phyloP scores from a whole-genome alignment of 2,329 filamentous ascomycete species.

The Polychaeton citri region DNA sequence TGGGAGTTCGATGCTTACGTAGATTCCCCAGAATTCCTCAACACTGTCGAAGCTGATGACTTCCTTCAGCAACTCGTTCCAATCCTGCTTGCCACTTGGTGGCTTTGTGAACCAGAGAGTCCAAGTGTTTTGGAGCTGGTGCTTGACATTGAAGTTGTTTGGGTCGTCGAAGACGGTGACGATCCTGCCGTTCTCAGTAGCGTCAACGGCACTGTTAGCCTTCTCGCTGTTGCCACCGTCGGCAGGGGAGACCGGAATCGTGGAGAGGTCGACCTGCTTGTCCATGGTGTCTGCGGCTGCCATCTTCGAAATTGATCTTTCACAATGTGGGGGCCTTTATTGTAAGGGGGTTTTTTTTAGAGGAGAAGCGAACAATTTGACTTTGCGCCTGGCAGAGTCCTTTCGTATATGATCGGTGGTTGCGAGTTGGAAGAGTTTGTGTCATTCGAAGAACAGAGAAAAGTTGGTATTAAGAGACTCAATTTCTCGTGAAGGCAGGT shows the following conservation, averaged over 20 bases:
- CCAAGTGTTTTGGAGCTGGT: conserved; percentile 94
- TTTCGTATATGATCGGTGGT: too few species aligned
- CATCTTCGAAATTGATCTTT: conserved; percentile 1
- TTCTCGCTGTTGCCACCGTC: conserved; percentile 30
- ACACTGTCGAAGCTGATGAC: conserved; percentile 98
- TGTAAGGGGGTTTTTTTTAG: too few species aligned
- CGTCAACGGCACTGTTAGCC: conserved; percentile 28
- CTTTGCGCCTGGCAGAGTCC: too few species aligned
- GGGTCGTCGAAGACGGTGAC: conserved; percentile 97
- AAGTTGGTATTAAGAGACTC: too few species aligned
- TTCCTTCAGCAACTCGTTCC: conserved; percentile 95
- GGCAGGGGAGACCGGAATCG: conserved; percentile 42
- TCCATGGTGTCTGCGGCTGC: not conserved
- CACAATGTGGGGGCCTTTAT: too few species aligned
- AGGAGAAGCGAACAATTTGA: too few species aligned
- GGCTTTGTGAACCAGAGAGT: conserved; percentile 99
- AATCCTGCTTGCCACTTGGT: conserved; percentile 88
- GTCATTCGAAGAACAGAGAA: too few species aligned
- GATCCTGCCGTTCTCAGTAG: conserved; percentile 42
- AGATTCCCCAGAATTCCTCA: conserved; percentile 99
- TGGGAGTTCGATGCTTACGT: conserved; percentile 49
- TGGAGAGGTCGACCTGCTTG: conserved; percentile 39
- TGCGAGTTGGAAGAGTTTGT: too few species aligned
- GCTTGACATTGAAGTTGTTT: conserved; percentile 99
- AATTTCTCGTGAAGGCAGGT: too few species aligned